phyloP scores from a whole-genome alignment of 176 grass and related monocot genomes.

The Phoenix dactylifera region DNA sequence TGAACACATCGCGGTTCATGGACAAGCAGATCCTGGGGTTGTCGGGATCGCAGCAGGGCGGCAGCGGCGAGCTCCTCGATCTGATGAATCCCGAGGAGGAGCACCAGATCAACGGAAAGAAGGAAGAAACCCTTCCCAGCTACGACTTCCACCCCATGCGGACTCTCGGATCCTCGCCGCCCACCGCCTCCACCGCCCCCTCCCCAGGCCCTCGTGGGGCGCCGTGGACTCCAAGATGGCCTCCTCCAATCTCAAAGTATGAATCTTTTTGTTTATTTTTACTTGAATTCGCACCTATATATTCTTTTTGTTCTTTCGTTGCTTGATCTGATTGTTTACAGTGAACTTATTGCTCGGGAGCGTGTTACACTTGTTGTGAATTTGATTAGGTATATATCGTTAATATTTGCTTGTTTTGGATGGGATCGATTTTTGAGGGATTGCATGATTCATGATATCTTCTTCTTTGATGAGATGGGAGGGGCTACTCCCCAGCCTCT shows the following conservation, averaged over 20 bases:
- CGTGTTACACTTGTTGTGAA: no score
- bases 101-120: constrained; percentile 22
- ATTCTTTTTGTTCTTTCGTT: no score
- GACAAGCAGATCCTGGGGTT: constrained; percentile 78
- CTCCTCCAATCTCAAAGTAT: constrained; percentile 37
- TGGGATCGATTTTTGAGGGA: no score
- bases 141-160: constrained; percentile 71
- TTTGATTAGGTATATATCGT: no score
- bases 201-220: constrained; percentile 16
- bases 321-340: no score
- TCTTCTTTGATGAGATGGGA: no score
- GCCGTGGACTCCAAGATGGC: constrained; percentile 42
- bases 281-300: no score
- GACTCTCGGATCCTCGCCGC: constrained; percentile 6
- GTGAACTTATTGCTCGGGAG: no score
- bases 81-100: constrained; percentile 50
- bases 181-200: background rate
- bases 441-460: no score
- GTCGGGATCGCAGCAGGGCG: constrained; percentile 28
- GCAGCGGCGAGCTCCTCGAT: constrained; percentile 29
- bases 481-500: no score
- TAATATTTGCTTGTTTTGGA: no score
- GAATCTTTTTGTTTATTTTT: background rate
- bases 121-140: constrained; percentile 43
- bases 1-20: constrained; percentile 78